These are phyloP conservation scores for Gossypium turneri DNA, from an alignment of 345 rosid genomes.

Conservation along the genomic window DNA sequence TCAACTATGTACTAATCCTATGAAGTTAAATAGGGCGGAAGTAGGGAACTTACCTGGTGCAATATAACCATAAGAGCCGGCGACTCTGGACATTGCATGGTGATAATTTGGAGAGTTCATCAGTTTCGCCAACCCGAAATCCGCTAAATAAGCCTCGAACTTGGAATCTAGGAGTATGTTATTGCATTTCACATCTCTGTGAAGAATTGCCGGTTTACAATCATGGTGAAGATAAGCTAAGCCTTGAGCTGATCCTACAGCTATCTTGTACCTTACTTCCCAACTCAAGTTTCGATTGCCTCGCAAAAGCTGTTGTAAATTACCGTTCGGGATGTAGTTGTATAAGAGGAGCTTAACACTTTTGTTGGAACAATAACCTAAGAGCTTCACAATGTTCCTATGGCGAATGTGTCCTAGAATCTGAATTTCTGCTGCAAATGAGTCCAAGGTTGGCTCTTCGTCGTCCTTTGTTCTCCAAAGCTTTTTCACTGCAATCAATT, in stretches of 20 bases:
- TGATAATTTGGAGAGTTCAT: slow-evolving; percentile 77
- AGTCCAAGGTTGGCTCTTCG: slow-evolving; percentile 56
- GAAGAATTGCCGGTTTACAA: slow-evolving; percentile 81
- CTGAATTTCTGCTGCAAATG: slow-evolving; percentile 88
- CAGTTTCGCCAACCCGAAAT: slow-evolving; percentile 85
- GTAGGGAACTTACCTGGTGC: slow-evolving; percentile 73
- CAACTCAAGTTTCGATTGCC: slow-evolving; percentile 72
- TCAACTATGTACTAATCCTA: too few species aligned
- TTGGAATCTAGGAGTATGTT: slow-evolving; percentile 86
- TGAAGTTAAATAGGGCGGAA: neutral
- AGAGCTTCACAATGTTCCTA: slow-evolving; percentile 76
- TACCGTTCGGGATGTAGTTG: slow-evolving; percentile 79
- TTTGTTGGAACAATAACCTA: slow-evolving; percentile 85
- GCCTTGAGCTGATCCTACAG: slow-evolving; percentile 88
- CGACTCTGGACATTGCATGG: slow-evolving; percentile 77
- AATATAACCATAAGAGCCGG: slow-evolving; percentile 91
- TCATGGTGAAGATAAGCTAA: slow-evolving; percentile 92
- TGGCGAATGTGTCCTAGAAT: slow-evolving; percentile 89
- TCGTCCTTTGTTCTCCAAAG: slow-evolving; percentile 71
- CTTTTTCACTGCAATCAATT: slow-evolving; percentile 77
- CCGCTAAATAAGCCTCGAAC: slow-evolving; percentile 77
- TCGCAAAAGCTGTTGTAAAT: slow-evolving; percentile 69
- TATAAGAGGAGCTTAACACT: slow-evolving; percentile 82
- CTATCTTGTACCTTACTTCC: slow-evolving; percentile 90
- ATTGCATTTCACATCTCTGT: slow-evolving; percentile 88